These are phyloP conservation scores for Candida broadrunensis DNA, from an alignment of 805 yeast genomes.

Conservation along the genomic window DNA sequence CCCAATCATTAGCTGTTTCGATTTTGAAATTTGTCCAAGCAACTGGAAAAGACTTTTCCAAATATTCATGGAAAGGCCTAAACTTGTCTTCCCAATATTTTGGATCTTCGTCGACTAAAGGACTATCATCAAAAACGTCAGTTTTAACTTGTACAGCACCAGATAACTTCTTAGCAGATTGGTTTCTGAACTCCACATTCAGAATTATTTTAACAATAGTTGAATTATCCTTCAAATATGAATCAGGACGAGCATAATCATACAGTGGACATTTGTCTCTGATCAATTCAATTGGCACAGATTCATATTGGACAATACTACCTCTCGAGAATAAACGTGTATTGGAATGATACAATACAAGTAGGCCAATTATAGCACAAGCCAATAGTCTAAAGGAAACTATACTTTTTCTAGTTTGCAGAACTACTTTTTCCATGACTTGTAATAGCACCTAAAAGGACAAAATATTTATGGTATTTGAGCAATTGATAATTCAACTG, in stretches of 20 bases:
- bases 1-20: constrained; percentile 58
- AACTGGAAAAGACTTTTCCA: constrained; percentile 53
- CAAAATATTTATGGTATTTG: too few relatives aligned
- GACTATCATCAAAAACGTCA: constrained; percentile 51
- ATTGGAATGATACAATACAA: too few relatives aligned
- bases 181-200: constrained; percentile 19
- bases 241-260: constrained; percentile 2
- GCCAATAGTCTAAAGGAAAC: too few relatives aligned
- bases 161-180: constrained; percentile 42
- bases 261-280: constrained; percentile 3
- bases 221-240: constrained; percentile 18
- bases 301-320: too few relatives aligned
- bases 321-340: too few relatives aligned
- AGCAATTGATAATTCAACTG: too few relatives aligned
- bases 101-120: constrained; percentile 48
- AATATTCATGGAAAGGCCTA: constrained; percentile 47
- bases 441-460: too few relatives aligned
- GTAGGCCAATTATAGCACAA: too few relatives aligned
- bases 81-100: constrained; percentile 41
- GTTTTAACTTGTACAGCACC: constrained; percentile 67
- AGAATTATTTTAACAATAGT: constrained; percentile 23
- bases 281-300: background rate
- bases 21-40: constrained; percentile 48
- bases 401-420: too few relatives aligned
- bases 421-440: too few relatives aligned